Conservation (phyloP, 495 filamentous ascomycete genomes). For the Xylona heveae region DNA sequence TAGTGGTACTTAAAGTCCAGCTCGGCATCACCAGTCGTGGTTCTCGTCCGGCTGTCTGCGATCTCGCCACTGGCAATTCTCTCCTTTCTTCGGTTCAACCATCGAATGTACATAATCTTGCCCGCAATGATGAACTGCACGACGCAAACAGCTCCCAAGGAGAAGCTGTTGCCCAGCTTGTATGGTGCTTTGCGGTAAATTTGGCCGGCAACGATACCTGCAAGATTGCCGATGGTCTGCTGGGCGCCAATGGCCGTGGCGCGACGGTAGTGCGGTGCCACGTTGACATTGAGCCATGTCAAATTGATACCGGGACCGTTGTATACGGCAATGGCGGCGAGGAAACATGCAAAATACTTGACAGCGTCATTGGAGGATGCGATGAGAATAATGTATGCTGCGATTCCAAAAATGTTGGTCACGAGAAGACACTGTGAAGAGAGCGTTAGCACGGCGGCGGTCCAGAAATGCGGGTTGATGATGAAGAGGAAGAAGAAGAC, state of each 20-base stretch:
- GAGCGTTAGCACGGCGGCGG: constrained; percentile 17
- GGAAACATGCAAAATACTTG: constrained; percentile 33
- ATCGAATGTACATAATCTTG: constrained; percentile 21
- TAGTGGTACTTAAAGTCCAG: constrained; percentile 29
- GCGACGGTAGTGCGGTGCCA: constrained; percentile 33
- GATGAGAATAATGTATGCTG: constrained; percentile 30
- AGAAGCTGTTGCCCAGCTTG: constrained; percentile 26
- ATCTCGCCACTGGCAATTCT: constrained; percentile 19
- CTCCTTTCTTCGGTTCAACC: constrained; percentile 21
- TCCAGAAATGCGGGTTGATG: constrained; percentile 21
- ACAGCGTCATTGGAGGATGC: constrained; percentile 18
- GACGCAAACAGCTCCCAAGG: constrained; percentile 21
- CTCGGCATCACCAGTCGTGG: constrained; percentile 23
- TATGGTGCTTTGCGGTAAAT: constrained; percentile 30
- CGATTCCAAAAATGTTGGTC: constrained; percentile 23
- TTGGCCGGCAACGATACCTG: constrained; percentile 30
- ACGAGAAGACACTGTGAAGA: constrained; percentile 16
- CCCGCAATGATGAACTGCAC: constrained; percentile 16
- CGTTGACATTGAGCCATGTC: constrained; percentile 34
- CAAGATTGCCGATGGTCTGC: constrained; percentile 31
- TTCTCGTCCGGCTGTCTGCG: constrained; percentile 21
- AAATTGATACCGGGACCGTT: constrained; percentile 28
- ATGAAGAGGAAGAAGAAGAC: constrained; percentile 21
- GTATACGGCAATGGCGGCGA: constrained; percentile 29
- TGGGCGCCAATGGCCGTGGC: constrained; percentile 33